Evolutionary conservation across 257 asterid species (phyloP), one percentile per base, ranked within the genome.

Genomic region (Buddleja alternifolia): DNA sequence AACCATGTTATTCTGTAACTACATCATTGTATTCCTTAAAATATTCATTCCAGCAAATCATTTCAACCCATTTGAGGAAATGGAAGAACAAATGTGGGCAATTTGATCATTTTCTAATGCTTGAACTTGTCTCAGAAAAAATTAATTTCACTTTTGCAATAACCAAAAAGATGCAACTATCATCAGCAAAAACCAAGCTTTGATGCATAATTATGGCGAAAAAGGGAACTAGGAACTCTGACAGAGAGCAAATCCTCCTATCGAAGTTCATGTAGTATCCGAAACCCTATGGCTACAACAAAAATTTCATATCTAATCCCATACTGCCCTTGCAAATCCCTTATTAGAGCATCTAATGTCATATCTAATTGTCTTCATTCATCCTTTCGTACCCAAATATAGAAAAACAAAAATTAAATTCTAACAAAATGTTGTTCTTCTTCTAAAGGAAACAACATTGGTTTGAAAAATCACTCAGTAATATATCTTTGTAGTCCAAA

Each of bases 401-500:
- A n/a, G n/a, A n/a, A n/a, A n/a, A n/a, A n/a, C n/a, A n/a, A n/a
- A n/a, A n/a, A n/a, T n/a, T n/a, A n/a, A 10, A 24, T 34, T 4
- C 12, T 12, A 7, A 1, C 4, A 1, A 29, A 11, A 36, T 20
- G 7, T 8, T 4, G 34, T 14, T 8, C n/a, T n/a, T 16, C 17
- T 36, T 34, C 41, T 20, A 7, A 20, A 45, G 24, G 23, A 41
- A 37, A 11, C 11, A 2, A 32, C 16, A 67, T 19, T 29, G 50
- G 25, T 58, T 46, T 19, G 10, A 37, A 66, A 41, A 24, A 10
- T 66, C 36, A n/a, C 36, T 37, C 34, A 40, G 10, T 15, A 48
- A 66, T 41, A 41, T 55, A 55, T 55, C 11, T 21, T 17, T 46
- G 42, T 34, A 53, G 40, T 39, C 15, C 32, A 48, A 60, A 60